Conservation (phyloP, 139 green algal genomes). For the Pycnococcus provasolii region DNA sequence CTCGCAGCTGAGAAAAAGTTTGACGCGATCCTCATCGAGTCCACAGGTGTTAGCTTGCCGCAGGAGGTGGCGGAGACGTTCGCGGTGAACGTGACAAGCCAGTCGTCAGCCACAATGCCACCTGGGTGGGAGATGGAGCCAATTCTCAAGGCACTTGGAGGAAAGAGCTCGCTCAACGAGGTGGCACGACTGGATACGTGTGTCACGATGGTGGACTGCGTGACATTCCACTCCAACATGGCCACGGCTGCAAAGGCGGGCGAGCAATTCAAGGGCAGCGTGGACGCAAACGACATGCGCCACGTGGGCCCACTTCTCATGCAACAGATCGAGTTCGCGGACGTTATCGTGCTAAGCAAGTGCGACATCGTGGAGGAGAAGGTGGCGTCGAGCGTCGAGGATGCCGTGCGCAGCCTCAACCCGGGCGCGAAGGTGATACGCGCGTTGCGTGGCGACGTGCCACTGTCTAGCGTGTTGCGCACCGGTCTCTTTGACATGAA, state of each 20-base stretch:
- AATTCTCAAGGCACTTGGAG: background rate
- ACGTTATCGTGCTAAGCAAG: constrained; percentile 66
- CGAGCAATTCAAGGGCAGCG: no score
- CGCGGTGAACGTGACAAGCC: background rate
- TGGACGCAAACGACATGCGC: no score
- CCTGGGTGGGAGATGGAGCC: no score
- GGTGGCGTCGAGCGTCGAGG: constrained; percentile 13
- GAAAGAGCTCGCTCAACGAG: constrained; percentile 20
- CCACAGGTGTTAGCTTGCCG: constrained; percentile 63
- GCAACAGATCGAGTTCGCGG: constrained; percentile 52
- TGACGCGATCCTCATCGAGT: constrained; percentile 69
- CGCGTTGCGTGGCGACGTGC: constrained; percentile 4
- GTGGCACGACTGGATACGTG: constrained; percentile 20
- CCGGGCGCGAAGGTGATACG: constrained; percentile 15
- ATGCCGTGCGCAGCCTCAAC: constrained; percentile 15
- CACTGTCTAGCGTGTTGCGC: constrained; percentile 1
- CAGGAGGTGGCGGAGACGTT: constrained; percentile 55
- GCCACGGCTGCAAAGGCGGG: background rate
- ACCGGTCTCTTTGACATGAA: constrained; percentile 16
- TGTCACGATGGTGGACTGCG: constrained; percentile 19
- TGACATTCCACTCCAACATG: background rate
- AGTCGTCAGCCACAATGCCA: no score
- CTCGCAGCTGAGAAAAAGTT: constrained; percentile 49
- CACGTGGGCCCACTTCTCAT: constrained; percentile 10
- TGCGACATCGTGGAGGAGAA: constrained; percentile 51